Percentiles rank a stretch among this genome's conserved stretches.
phyloP scores from a whole-genome alignment of 257 asterid species.

The Oldenlandia corymbosa region DNA sequence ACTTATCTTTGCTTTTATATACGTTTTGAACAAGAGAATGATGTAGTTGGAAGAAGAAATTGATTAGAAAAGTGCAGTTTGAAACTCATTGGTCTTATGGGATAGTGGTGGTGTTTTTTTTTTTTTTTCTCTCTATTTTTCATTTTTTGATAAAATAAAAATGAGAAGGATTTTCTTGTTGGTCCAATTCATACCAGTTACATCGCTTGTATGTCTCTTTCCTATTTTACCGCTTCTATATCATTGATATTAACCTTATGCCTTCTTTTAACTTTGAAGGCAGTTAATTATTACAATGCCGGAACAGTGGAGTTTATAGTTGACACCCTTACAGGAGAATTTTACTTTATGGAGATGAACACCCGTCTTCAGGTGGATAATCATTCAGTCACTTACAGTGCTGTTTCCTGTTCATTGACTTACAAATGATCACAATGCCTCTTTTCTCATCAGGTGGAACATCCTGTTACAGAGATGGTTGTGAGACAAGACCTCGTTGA shows the following conservation, averaged over 20 bases:
- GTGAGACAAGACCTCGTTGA: slow-evolving; percentile 99
- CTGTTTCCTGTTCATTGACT: slow-evolving; percentile 12
- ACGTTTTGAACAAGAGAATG: not conserved
- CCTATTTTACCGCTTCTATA: not conserved
- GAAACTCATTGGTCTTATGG: not conserved
- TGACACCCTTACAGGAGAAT: slow-evolving; percentile 78
- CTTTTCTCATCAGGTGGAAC: slow-evolving; percentile 66
- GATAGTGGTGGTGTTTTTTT: too few species aligned
- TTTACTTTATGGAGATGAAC: slow-evolving; percentile 99
- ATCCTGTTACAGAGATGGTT: slow-evolving; percentile 99
- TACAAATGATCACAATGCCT: slow-evolving; percentile 18
- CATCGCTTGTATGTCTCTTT: not conserved
- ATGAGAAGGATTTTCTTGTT: not conserved
- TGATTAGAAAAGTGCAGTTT: not conserved
- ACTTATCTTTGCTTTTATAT: not conserved
- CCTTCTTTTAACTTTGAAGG: slow-evolving; percentile 46
- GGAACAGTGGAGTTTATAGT: slow-evolving; percentile 98
- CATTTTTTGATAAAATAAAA: not conserved
- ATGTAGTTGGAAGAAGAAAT: not conserved
- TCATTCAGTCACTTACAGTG: slow-evolving; percentile 14
- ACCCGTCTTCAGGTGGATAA: slow-evolving; percentile 93
- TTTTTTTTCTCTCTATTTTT: too few species aligned
- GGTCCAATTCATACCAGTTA: not conserved
- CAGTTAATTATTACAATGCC: slow-evolving; percentile 84
- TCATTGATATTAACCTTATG: slow-evolving; percentile 15